phyloP scores from a whole-genome alignment of 73 alveolate genomes.

The Paramecium biaurelia region DNA sequence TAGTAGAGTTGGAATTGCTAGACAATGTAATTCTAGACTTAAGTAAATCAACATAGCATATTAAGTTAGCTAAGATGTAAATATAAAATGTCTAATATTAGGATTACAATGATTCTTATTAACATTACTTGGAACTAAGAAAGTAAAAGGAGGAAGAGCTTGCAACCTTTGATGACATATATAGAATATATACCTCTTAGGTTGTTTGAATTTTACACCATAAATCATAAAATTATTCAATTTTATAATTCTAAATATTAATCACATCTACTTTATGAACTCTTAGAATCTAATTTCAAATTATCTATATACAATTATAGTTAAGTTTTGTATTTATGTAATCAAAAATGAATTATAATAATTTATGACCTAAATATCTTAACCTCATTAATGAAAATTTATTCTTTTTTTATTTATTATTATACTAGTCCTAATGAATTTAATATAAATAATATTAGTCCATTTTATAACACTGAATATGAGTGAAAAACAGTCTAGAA shows the following conservation, averaged over 20 bases:
- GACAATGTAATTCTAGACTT: conserved; percentile 47
- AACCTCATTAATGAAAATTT: not conserved
- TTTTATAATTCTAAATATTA: not conserved
- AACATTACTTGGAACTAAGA: conserved; percentile 37
- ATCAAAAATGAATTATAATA: not conserved
- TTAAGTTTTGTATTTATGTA: not conserved
- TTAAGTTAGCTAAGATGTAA: not conserved
- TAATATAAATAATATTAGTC: not conserved
- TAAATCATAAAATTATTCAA: not conserved
- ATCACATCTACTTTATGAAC: not conserved
- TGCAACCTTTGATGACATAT: conserved; percentile 44
- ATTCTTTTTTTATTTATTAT: not conserved
- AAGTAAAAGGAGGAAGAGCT: conserved; percentile 41
- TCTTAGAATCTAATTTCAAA: not conserved
- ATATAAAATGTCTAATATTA: not conserved
- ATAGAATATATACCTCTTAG: conserved; percentile 33
- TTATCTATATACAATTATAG: not conserved
- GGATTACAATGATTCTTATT: conserved; percentile 2
- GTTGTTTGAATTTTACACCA: conserved; percentile 19
- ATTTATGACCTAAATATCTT: not conserved
- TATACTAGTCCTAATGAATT: not conserved
- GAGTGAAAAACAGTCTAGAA: not conserved
- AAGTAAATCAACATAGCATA: conserved; percentile 22
- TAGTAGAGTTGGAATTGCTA: conserved; percentile 14
- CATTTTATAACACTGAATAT: not conserved